Conservation (phyloP, 768 basidiomycete genomes). For the Crucibulum laeve region DNA sequence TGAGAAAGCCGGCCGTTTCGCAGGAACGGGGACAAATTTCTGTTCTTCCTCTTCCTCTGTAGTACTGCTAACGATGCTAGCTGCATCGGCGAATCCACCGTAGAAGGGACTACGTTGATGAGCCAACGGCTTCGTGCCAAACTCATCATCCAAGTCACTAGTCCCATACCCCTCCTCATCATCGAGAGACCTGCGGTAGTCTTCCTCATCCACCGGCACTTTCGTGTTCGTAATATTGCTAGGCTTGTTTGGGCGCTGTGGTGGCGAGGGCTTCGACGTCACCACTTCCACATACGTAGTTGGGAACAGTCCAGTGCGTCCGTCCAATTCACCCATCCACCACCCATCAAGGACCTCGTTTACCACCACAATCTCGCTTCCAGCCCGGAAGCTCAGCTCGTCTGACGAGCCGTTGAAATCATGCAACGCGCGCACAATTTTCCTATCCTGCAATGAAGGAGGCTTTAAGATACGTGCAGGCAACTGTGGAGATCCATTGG, state of each 20-base stretch:
- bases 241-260: conserved; percentile 17
- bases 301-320: conserved; percentile 79
- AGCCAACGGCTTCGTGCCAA: conserved; percentile 39
- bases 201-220: neutral
- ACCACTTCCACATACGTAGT: conserved; percentile 64
- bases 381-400: conserved; percentile 71
- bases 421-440: conserved; percentile 64
- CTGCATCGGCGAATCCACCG: conserved; percentile 33
- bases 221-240: conserved; percentile 11
- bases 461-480: conserved; percentile 44
- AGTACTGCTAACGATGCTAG: conserved; percentile 36
- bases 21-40: conserved; percentile 14
- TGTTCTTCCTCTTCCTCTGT: conserved; percentile 42
- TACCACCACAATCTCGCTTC: conserved; percentile 71
- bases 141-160: conserved; percentile 42
- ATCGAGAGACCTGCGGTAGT: conserved; percentile 5
- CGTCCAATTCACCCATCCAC: conserved; percentile 82
- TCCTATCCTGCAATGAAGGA: conserved; percentile 43
- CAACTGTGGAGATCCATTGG: conserved; percentile 24
- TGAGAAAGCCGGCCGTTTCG: neutral
- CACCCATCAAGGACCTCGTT: conserved; percentile 85
- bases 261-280: conserved; percentile 25
- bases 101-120: conserved; percentile 41
- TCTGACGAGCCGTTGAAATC: conserved; percentile 75
- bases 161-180: conserved; percentile 21